phyloP scores from a whole-genome alignment of 73 alveolate species.

The Tetrahymena malaccensis region DNA sequence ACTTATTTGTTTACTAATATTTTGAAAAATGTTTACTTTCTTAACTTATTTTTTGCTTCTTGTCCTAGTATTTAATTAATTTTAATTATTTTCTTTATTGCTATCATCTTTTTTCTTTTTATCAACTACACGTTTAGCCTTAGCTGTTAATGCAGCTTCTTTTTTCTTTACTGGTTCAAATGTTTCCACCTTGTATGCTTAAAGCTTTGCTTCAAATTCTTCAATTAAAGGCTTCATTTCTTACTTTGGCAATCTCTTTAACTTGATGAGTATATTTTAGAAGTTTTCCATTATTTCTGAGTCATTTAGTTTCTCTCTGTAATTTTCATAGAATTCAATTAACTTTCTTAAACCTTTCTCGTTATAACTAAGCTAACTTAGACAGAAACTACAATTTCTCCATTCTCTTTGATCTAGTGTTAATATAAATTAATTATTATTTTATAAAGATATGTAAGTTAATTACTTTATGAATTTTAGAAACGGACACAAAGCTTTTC shows the following conservation, averaged over 20 bases:
- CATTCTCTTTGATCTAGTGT: not conserved
- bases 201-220: not conserved
- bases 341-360: not conserved
- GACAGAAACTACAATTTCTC: not conserved
- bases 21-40: not conserved
- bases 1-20: not conserved
- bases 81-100: not conserved
- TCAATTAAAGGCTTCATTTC: not conserved
- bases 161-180: not conserved
- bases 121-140: not conserved
- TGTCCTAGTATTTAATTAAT: not conserved
- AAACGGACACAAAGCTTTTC: not conserved
- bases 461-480: not conserved
- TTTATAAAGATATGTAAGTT: not conserved
- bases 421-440: not conserved
- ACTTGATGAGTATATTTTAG: not conserved
- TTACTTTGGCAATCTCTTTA: not conserved
- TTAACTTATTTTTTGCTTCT: not conserved
- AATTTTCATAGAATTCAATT: not conserved
- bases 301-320: not conserved
- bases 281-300: not conserved
- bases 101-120: not conserved
- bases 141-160: not conserved
- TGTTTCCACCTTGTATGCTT: not conserved
- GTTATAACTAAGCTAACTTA: not conserved